These are phyloP conservation scores for Fusarium sp. DNA, from an alignment of 2,329 filamentous ascomycete species.

Conservation along the genomic window DNA sequence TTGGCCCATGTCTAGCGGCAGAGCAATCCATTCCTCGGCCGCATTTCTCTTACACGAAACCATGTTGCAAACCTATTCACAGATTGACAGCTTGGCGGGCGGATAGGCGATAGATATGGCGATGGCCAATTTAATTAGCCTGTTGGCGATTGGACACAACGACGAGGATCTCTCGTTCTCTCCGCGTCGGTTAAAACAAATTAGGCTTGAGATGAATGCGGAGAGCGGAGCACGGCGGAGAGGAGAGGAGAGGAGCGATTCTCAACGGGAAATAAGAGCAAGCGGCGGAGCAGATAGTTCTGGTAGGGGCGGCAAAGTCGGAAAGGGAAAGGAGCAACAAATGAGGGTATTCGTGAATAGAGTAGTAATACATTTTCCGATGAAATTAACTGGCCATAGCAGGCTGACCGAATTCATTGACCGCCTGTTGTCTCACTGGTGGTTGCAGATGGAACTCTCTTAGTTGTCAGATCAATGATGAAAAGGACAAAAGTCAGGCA, in stretches of 20 bases:
- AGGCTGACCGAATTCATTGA: constrained; percentile 15
- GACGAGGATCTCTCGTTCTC: constrained; percentile 7
- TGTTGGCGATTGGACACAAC: constrained; percentile 42
- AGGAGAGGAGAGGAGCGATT: constrained; percentile 24
- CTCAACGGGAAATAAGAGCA: constrained; percentile 27
- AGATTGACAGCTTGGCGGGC: constrained; percentile 39
- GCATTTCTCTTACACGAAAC: constrained; percentile 55
- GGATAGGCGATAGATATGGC: constrained; percentile 45
- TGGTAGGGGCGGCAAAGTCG: not conserved
- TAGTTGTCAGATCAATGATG: constrained; percentile 25
- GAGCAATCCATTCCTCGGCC: constrained; percentile 36
- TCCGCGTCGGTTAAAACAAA: constrained; percentile 43
- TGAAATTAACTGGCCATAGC: constrained; percentile 25
- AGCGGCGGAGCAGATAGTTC: constrained; percentile 6
- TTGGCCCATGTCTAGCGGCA: constrained; percentile 39
- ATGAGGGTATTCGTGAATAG: constrained; percentile 35
- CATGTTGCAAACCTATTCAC: constrained; percentile 52
- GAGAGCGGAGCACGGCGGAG: constrained; percentile 39
- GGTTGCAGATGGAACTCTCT: constrained; percentile 6
- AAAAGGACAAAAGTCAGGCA: constrained; percentile 38
- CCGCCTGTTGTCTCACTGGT: constrained; percentile 26
- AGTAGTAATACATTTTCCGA: constrained; percentile 3
- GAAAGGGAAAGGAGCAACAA: constrained; percentile 7
- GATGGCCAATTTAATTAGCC: constrained; percentile 26
- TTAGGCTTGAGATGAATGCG: constrained; percentile 38